phyloP scores from a whole-genome alignment of 1,284 basidiomycete species.

The Leccinum pachyderme region DNA sequence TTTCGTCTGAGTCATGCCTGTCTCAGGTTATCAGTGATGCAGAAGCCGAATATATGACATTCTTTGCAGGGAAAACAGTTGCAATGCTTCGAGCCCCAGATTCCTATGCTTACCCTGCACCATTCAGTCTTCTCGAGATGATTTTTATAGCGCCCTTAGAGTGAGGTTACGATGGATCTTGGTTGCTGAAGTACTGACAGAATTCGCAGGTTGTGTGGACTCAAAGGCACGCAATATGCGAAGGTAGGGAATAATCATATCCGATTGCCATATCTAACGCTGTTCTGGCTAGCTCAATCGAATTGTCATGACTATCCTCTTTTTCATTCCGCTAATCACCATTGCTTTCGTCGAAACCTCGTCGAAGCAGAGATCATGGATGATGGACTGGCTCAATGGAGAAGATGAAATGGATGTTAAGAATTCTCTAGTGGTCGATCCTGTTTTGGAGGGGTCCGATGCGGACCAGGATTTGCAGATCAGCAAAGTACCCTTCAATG shows the following conservation, averaged over 20 bases:
- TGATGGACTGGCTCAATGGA: constrained; percentile 65
- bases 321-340: constrained; percentile 73
- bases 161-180: constrained; percentile 43
- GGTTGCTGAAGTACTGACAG: constrained; percentile 9
- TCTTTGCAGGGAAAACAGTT: constrained; percentile 85
- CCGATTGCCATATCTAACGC: not conserved
- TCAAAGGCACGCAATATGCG: constrained; percentile 53
- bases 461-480: constrained; percentile 60
- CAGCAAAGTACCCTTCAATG: constrained; percentile 70
- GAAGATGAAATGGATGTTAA: constrained; percentile 69
- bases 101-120: constrained; percentile 68
- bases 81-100: constrained; percentile 85
- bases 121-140: constrained; percentile 85
- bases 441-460: constrained; percentile 60
- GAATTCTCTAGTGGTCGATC: constrained; percentile 53
- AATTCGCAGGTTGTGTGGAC: constrained; percentile 42
- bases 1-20: not conserved
- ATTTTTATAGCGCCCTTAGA: constrained; percentile 83
- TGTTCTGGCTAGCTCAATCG: constrained; percentile 61
- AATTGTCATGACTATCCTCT: constrained; percentile 71
- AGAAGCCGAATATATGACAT: constrained; percentile 80
- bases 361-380: constrained; percentile 56
- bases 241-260: constrained; percentile 39
- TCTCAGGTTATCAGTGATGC: constrained; percentile 58
- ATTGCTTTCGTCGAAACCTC: constrained; percentile 80